A percentile compares a stretch with the other conserved stretches of the same genome.
Conservation (phyloP, 352 stramenopile species). For the Pythium aristosporum region DNA sequence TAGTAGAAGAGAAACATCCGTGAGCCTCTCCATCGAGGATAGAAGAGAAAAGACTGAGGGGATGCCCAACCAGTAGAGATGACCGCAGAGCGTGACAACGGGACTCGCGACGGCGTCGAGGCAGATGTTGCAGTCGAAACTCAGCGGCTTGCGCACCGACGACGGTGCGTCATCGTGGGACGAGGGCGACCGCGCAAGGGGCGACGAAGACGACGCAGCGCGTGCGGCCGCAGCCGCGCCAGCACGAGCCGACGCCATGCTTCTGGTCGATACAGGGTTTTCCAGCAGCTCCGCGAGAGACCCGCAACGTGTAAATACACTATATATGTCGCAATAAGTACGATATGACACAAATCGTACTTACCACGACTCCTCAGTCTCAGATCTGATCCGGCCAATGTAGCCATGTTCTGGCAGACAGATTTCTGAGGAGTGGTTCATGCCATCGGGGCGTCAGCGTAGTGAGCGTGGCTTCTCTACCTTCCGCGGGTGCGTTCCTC, state of each 20-base stretch:
- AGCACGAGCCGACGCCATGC: slow-evolving; percentile 7
- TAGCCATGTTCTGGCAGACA: background rate
- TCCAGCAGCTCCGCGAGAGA: background rate
- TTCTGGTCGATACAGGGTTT: background rate
- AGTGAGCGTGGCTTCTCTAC: too few species aligned
- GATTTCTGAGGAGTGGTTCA: too few species aligned
- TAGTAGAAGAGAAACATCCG: background rate
- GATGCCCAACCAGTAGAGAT: slow-evolving; percentile 82
- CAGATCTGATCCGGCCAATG: slow-evolving; percentile 7
- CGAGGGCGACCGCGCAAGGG: background rate
- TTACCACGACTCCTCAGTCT: background rate
- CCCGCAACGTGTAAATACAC: background rate
- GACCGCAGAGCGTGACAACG: slow-evolving; percentile 88
- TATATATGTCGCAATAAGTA: background rate
- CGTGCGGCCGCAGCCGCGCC: slow-evolving; percentile 14
- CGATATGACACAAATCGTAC: background rate
- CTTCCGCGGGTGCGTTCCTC: too few species aligned
- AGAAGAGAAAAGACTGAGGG: background rate
- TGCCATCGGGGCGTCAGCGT: too few species aligned
- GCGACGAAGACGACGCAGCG: slow-evolving; percentile 4
- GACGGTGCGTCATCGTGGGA: slow-evolving; percentile 6
- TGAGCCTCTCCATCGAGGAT: slow-evolving; percentile 15
- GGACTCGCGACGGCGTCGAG: slow-evolving; percentile 83
- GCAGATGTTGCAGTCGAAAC: slow-evolving; percentile 91
- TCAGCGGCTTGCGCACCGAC: slow-evolving; percentile 17